These are phyloP conservation scores for Calophaca sinica DNA, from an alignment of 306 rosid genomes.

Conservation along the genomic window DNA sequence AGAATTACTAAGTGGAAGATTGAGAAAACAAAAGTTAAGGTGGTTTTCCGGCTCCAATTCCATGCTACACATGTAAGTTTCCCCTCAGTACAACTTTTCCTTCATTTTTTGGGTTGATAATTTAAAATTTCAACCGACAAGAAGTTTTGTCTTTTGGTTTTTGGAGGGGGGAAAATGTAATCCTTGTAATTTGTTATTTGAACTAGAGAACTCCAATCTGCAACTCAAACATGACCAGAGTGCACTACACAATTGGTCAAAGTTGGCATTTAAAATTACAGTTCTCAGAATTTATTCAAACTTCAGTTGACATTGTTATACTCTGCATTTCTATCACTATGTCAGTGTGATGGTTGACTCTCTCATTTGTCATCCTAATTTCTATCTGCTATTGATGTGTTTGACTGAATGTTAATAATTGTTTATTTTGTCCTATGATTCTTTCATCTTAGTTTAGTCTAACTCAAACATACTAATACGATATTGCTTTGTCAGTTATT, in stretches of 20 bases:
- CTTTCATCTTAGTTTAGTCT: neutral
- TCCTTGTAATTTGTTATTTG: conserved; percentile 11
- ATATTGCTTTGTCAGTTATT: conserved; percentile 3
- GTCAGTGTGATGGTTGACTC: conserved; percentile 15
- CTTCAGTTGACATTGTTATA: conserved; percentile 30
- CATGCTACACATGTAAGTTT: conserved; percentile 97
- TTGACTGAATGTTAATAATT: conserved; percentile 7
- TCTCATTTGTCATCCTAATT: conserved; percentile 30
- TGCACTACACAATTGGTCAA: conserved; percentile 17
- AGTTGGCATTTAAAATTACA: conserved; percentile 1
- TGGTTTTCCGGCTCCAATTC: conserved; percentile 96
- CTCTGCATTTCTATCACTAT: conserved; percentile 19
- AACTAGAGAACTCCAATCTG: conserved; percentile 15
- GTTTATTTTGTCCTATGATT: conserved; percentile 13
- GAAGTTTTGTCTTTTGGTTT: conserved; percentile 15
- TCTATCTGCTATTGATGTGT: conserved; percentile 2
- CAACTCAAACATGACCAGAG: conserved; percentile 15
- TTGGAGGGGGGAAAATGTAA: neutral
- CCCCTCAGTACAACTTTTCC: conserved; percentile 7
- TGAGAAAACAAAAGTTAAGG: conserved; percentile 98
- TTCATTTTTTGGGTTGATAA: conserved; percentile 36
- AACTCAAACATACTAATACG: conserved; percentile 9
- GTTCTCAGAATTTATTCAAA: conserved; percentile 23
- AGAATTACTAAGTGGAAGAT: conserved; percentile 89
- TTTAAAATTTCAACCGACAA: neutral